Conservation (phyloP, 345 rosid species). For the Populus simonii region DNA sequence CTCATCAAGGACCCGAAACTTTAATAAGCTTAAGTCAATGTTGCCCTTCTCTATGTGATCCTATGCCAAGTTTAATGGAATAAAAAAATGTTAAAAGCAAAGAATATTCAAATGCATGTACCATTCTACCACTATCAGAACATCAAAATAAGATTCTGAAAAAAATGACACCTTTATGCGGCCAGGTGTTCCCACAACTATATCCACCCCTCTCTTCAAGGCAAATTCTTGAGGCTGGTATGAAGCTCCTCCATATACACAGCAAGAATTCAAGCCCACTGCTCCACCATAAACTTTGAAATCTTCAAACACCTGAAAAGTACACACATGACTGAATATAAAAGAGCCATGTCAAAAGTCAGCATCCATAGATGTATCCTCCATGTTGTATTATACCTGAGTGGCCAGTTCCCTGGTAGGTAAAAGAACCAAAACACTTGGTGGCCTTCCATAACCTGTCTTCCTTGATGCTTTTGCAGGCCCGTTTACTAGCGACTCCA, state of each 20-base stretch:
- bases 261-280: slow-evolving; percentile 69
- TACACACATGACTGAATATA: neutral
- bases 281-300: slow-evolving; percentile 82
- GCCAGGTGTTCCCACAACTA: slow-evolving; percentile 95
- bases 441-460: slow-evolving; percentile 80
- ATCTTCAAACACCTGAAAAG: slow-evolving; percentile 62
- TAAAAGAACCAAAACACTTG: slow-evolving; percentile 84
- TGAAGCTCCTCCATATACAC: slow-evolving; percentile 89
- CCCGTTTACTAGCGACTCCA: slow-evolving; percentile 82
- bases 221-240: slow-evolving; percentile 57
- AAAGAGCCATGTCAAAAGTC: neutral
- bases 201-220: slow-evolving; percentile 79
- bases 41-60: slow-evolving; percentile 81
- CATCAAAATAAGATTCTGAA: neutral
- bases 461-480: slow-evolving; percentile 51
- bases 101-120: neutral
- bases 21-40: slow-evolving; percentile 57
- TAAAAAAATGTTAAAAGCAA: neutral
- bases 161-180: slow-evolving; percentile 63
- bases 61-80: slow-evolving; percentile 31
- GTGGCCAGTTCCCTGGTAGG: slow-evolving; percentile 95
- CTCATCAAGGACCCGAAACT: slow-evolving; percentile 94
- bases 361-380: neutral
- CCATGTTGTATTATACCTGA: slow-evolving; percentile 47
- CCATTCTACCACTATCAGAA: neutral